Evolutionary conservation across 768 basidiomycete genomes (phyloP).

Genomic region (Chalciporus chontae): DNA sequence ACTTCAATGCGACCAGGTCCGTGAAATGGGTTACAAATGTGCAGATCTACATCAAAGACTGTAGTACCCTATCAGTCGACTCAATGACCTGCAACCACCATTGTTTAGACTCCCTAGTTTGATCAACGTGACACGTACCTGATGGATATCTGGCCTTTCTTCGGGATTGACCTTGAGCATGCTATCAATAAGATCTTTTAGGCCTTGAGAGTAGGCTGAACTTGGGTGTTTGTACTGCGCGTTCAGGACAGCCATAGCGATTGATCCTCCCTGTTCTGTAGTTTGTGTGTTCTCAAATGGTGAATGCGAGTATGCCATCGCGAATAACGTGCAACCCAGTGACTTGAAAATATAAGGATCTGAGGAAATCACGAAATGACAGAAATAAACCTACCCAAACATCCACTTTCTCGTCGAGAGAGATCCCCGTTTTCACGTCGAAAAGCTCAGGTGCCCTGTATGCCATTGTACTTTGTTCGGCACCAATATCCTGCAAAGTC

Average conservation of each 20-base stretch:
- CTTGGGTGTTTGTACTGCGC: constrained; percentile 89
- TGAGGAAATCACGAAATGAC: neutral
- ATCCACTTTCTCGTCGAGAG: constrained; percentile 91
- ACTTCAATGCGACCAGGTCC: constrained; percentile 2
- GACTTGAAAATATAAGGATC: constrained; percentile 53
- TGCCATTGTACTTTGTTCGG: constrained; percentile 98
- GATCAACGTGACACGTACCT: constrained; percentile 45
- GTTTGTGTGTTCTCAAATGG: constrained; percentile 93
- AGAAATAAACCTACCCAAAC: constrained; percentile 70
- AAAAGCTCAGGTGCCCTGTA: constrained; percentile 97
- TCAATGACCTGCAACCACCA: constrained; percentile 51
- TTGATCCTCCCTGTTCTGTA: constrained; percentile 91
- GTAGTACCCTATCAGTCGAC: constrained; percentile 61
- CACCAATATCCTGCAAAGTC: constrained; percentile 76
- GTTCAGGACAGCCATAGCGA: constrained; percentile 95
- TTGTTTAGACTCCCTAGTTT: constrained; percentile 1
- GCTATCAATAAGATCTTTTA: constrained; percentile 76
- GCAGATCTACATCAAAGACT: constrained; percentile 46
- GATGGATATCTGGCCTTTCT: constrained; percentile 81
- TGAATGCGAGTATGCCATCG: constrained; percentile 92
- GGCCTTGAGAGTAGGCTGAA: constrained; percentile 81
- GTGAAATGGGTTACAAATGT: neutral
- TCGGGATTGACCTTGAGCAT: constrained; percentile 83
- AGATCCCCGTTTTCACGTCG: constrained; percentile 89
- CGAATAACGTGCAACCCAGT: constrained; percentile 91